These are phyloP conservation scores for Trametes villosa DNA, from an alignment of 768 basidiomycete genomes.

Conservation along the genomic window DNA sequence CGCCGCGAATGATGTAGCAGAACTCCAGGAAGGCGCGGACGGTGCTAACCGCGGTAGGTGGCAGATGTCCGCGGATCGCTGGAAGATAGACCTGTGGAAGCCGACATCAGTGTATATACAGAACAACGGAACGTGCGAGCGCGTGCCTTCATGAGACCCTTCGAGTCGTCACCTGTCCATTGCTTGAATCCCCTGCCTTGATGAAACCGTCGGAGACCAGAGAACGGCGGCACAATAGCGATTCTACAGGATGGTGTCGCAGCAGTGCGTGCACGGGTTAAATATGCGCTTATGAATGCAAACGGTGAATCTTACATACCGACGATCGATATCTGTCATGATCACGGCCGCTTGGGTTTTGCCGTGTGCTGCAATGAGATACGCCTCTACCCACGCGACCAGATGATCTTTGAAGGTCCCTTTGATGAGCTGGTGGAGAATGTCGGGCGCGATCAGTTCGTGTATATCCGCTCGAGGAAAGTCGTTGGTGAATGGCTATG, in stretches of 20 bases:
- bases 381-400: constrained; percentile 24
- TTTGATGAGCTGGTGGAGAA: constrained; percentile 21
- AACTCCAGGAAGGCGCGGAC: constrained; percentile 13
- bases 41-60: neutral
- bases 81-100: constrained; percentile 28
- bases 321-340: constrained; percentile 22
- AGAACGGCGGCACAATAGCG: constrained; percentile 17
- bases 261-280: no score
- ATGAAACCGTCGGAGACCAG: constrained; percentile 21
- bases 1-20: constrained; percentile 25
- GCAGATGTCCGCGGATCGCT: constrained; percentile 20
- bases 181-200: constrained; percentile 27
- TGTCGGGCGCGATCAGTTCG: constrained; percentile 23
- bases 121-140: neutral
- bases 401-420: constrained; percentile 29
- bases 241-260: constrained; percentile 18
- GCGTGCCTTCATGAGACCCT: constrained; percentile 30
- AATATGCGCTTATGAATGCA: no score
- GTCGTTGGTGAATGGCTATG: constrained; percentile 26
- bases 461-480: constrained; percentile 30
- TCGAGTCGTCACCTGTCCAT: constrained; percentile 35
- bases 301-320: neutral
- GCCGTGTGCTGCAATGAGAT: constrained; percentile 22
- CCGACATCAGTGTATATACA: neutral
- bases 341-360: neutral